These are phyloP conservation scores for Boletus rex-veris DNA, from an alignment of 768 basidiomycete species.

Conservation along the genomic window DNA sequence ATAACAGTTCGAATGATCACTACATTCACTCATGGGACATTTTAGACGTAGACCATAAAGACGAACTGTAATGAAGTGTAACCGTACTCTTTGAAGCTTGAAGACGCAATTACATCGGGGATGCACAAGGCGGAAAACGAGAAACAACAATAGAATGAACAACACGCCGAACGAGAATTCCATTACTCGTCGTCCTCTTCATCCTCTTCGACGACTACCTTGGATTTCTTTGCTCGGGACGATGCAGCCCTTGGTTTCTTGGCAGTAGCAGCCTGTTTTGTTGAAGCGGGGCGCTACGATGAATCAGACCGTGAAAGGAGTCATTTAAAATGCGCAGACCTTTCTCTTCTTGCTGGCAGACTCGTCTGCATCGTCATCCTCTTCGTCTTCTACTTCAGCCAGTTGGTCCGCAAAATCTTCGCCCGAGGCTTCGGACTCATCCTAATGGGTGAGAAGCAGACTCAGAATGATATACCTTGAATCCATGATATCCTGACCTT, in stretches of 20 bases:
- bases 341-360: conserved; percentile 63
- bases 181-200: conserved; percentile 31
- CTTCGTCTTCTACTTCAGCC: conserved; percentile 46
- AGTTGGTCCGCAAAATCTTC: conserved; percentile 47
- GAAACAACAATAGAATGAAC: conserved; percentile 8
- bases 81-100: neutral
- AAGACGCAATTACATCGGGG: conserved; percentile 11
- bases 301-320: conserved; percentile 2
- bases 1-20: neutral
- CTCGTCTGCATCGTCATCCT: conserved; percentile 39
- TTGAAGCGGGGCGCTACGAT: conserved; percentile 38
- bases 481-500: conserved; percentile 29
- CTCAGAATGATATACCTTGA: neutral
- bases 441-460: conserved; percentile 6
- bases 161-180: neutral
- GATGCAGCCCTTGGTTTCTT: conserved; percentile 36
- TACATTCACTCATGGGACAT: too few relatives aligned
- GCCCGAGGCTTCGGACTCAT: conserved; percentile 39
- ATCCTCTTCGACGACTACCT: conserved; percentile 46
- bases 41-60: neutral
- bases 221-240: conserved; percentile 39
- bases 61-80: conserved; percentile 2
- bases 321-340: conserved; percentile 35
- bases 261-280: conserved; percentile 44
- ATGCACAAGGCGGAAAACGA: neutral